Conservation (phyloP, 1,284 basidiomycete species). For the Ustilago loliicola region DNA sequence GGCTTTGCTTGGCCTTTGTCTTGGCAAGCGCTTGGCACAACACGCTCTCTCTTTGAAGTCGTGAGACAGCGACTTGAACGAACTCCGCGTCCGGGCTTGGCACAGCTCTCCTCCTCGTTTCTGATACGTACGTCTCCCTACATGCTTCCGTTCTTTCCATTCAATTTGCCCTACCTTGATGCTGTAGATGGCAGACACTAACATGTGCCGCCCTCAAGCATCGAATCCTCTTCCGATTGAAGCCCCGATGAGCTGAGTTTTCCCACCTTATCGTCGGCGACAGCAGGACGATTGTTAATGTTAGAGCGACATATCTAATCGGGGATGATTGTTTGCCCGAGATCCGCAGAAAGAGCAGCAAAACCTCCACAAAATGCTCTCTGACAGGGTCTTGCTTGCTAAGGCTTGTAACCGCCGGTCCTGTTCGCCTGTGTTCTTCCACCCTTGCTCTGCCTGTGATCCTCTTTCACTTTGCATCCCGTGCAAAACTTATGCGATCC, state of each 20-base stretch:
- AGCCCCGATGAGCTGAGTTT: constrained; percentile 1
- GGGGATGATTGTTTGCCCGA: neutral
- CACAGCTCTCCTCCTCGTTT: constrained; percentile 5
- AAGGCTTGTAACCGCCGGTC: neutral
- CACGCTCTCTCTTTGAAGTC: neutral
- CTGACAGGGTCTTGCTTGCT: neutral
- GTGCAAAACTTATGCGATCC: too few relatives aligned
- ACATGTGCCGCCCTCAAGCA: neutral
- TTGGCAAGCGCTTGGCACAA: constrained; percentile 45
- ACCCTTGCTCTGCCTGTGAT: neutral
- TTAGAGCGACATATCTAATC: neutral
- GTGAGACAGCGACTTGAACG: neutral
- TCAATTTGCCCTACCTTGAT: neutral
- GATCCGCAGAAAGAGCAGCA: neutral
- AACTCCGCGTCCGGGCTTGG: constrained; percentile 26
- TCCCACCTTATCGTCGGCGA: neutral
- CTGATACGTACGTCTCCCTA: constrained; percentile 18
- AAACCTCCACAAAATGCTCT: neutral
- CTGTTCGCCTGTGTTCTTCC: neutral
- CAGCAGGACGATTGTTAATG: neutral
- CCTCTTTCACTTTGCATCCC: neutral
- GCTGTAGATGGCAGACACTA: neutral
- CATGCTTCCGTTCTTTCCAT: constrained; percentile 8
- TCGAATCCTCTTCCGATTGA: neutral
- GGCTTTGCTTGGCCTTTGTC: constrained; percentile 25